phyloP scores from a whole-genome alignment of 1,284 basidiomycete species.

The Abortiporus biennis region DNA sequence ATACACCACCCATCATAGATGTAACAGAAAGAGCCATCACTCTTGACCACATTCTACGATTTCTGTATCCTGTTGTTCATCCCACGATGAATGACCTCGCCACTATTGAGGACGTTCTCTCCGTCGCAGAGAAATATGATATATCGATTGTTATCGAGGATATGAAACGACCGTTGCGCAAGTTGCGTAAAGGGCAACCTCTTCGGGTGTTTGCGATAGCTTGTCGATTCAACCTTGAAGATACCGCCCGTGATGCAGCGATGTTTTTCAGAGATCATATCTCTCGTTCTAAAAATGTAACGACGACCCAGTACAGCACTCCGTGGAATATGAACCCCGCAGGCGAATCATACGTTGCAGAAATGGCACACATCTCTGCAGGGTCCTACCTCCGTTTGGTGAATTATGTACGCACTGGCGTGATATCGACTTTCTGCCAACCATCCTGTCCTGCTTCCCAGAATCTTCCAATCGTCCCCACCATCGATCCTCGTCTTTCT shows the following conservation, averaged over 20 bases:
- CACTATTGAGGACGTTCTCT: conserved; percentile 1
- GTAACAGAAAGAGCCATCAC: conserved; percentile 7
- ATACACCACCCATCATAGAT: conserved; percentile 6
- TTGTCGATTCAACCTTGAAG: conserved; percentile 7
- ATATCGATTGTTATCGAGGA: conserved; percentile 1
- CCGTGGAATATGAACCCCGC: background rate
- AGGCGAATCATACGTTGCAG: background rate
- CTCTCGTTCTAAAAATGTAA: background rate
- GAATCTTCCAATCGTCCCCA: background rate
- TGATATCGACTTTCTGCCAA: background rate
- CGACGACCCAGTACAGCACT: background rate
- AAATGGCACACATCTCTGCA: conserved; percentile 5
- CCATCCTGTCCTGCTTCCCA: too few relatives aligned
- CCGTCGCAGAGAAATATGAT: conserved; percentile 9
- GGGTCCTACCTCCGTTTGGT: conserved; percentile 7
- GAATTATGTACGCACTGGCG: conserved; percentile 1
- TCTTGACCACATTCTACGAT: conserved; percentile 7
- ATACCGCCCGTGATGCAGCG: conserved; percentile 3
- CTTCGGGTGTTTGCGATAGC: conserved; percentile 8
- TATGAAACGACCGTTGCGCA: background rate
- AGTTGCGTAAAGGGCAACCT: background rate
- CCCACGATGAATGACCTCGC: background rate
- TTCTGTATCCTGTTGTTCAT: conserved; percentile 9
- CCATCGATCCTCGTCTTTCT: conserved; percentile 1
- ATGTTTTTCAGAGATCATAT: background rate